A percentile compares a stretch with the other conserved stretches of the same genome.
These are phyloP conservation scores for Salix udensis DNA, from an alignment of 345 rosid genomes.

Conservation along the genomic window DNA sequence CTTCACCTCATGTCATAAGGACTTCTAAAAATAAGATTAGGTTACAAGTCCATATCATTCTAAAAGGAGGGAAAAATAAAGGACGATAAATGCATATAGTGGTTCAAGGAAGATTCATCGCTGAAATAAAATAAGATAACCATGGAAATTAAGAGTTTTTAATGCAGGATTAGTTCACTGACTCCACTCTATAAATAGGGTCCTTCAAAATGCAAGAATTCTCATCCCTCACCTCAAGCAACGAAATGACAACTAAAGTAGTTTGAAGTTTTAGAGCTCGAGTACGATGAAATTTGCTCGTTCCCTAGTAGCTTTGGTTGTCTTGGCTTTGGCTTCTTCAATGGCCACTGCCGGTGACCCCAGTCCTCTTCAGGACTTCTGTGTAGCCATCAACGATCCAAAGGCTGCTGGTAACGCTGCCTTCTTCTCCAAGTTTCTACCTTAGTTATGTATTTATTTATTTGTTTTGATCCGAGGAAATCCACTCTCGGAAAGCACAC, in stretches of 20 bases:
- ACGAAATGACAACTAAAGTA: background rate
- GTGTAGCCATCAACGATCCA: slow-evolving; percentile 2
- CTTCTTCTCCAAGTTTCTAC: no score
- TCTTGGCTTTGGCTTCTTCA: slow-evolving; percentile 2
- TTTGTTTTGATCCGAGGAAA: no score
- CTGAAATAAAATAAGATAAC: background rate
- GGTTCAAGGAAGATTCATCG: background rate
- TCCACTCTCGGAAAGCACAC: rapidly evolving
- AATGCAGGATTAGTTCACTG: background rate
- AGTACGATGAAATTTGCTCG: background rate
- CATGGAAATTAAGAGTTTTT: no score
- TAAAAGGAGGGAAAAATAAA: no score
- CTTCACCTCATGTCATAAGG: no score
- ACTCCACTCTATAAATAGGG: background rate
- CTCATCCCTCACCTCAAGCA: background rate
- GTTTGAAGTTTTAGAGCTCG: no score
- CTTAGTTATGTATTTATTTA: no score
- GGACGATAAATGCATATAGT: background rate
- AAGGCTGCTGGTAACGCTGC: background rate
- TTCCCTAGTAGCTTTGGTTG: background rate
- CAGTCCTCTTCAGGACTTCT: slow-evolving; percentile 16
- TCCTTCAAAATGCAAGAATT: background rate
- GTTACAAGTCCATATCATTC: no score
- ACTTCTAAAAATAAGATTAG: no score
- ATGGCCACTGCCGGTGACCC: slow-evolving; percentile 14